phyloP scores from a whole-genome alignment of 176 grass and related monocot genomes.

The Musa itinerans region DNA sequence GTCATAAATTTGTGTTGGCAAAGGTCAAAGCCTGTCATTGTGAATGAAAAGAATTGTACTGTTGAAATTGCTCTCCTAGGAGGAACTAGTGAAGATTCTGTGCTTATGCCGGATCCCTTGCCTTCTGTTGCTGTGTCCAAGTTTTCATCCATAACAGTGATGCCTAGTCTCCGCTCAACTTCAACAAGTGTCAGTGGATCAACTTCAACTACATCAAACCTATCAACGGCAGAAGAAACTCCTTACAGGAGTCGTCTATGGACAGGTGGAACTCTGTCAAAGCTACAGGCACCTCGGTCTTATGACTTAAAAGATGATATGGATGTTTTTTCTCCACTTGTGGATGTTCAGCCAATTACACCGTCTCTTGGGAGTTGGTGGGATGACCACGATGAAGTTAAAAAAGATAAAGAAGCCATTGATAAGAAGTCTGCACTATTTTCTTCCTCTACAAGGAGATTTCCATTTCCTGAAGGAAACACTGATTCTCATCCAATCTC shows the following conservation, averaged over 20 bases:
- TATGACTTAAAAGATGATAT: conserved; percentile 91
- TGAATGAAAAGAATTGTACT: conserved; percentile 72
- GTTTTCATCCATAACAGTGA: conserved; percentile 39
- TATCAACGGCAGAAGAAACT: conserved; percentile 44
- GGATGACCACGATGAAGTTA: conserved; percentile 70
- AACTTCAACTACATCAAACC: conserved; percentile 27
- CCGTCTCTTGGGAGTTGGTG: conserved; percentile 70
- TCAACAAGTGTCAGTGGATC: conserved; percentile 34
- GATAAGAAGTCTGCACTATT: conserved; percentile 46
- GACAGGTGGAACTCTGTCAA: conserved; percentile 47
- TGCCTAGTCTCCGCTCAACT: conserved; percentile 49
- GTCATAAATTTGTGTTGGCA: conserved; percentile 93
- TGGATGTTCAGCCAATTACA: conserved; percentile 92
- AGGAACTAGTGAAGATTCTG: conserved; percentile 67
- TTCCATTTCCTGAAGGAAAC: conserved; percentile 43
- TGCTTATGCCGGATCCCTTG: conserved; percentile 96
- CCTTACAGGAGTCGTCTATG: conserved; percentile 35
- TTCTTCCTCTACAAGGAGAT: conserved; percentile 48
- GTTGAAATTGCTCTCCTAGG: conserved; percentile 92
- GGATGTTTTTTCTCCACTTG: conserved; percentile 98
- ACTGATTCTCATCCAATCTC: conserved; percentile 54
- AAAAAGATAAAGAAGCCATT: conserved; percentile 50
- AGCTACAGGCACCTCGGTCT: conserved; percentile 48
- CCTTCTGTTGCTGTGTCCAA: conserved; percentile 46
- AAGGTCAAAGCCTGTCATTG: conserved; percentile 75